phyloP scores from a whole-genome alignment of 192 early-diverging fungal species.

The Phycomyces nitens region DNA sequence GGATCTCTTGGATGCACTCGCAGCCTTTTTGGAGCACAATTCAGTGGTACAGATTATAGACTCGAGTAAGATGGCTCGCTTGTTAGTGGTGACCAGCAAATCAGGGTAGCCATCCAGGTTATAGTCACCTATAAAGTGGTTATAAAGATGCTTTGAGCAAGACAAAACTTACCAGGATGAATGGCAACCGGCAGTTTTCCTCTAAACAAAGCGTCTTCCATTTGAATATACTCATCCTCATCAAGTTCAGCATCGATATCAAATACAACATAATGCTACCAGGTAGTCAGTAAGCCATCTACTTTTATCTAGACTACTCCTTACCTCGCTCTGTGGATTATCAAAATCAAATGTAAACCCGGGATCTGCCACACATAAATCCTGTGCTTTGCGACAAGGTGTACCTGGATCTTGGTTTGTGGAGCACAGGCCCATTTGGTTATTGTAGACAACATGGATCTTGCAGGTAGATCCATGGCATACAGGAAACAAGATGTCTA shows the following conservation, averaged over 20 bases:
- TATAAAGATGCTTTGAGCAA: background rate
- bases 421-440: constrained; percentile 75
- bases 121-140: constrained; percentile 58
- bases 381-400: constrained; percentile 55
- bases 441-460: constrained; percentile 78
- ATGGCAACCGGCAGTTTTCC: constrained; percentile 54
- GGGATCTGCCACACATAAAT: constrained; percentile 74
- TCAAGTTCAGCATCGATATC: constrained; percentile 39
- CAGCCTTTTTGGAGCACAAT: constrained; percentile 43
- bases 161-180: constrained; percentile 39
- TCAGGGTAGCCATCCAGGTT: constrained; percentile 93
- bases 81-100: constrained; percentile 59
- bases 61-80: constrained; percentile 61
- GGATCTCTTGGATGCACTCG: constrained; percentile 48
- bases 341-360: constrained; percentile 65
- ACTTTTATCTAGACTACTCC: constrained; percentile 7
- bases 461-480: constrained; percentile 50
- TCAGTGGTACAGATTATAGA: constrained; percentile 58
- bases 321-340: constrained; percentile 35
- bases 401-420: constrained; percentile 34
- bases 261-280: constrained; percentile 41
- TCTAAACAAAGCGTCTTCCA: constrained; percentile 45
- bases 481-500: constrained; percentile 79
- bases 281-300: constrained; percentile 11
- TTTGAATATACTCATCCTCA: constrained; percentile 42